phyloP scores from a whole-genome alignment of 2,329 filamentous ascomycete species.

The Penicillium sp. region DNA sequence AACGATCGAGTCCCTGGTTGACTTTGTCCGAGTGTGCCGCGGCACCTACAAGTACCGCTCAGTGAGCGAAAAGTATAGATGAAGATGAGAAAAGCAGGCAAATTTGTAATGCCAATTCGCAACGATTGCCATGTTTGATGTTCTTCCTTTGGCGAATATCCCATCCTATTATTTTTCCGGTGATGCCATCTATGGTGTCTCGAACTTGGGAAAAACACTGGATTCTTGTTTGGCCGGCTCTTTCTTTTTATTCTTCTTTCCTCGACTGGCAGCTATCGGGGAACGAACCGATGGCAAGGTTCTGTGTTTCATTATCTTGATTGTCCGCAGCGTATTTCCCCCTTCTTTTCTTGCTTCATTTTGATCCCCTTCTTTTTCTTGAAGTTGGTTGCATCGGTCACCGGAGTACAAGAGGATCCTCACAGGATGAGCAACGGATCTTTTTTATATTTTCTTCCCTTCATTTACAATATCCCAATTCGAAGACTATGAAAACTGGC shows the following conservation, averaged over 20 bases:
- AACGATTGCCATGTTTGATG: not conserved
- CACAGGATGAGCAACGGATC: slow-evolving; percentile 18
- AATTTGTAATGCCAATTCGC: not conserved
- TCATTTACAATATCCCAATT: not conserved
- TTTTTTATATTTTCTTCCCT: slow-evolving; percentile 8
- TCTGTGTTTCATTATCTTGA: slow-evolving; percentile 28
- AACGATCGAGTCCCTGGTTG: slow-evolving; percentile 15
- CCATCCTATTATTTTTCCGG: not conserved
- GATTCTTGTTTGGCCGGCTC: not conserved
- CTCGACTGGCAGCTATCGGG: not conserved
- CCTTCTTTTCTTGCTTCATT: slow-evolving; percentile 8
- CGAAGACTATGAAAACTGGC: not conserved
- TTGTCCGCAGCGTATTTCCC: slow-evolving; percentile 19
- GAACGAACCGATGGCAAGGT: slow-evolving; percentile 19
- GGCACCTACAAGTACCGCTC: slow-evolving; percentile 17
- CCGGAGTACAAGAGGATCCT: slow-evolving; percentile 28
- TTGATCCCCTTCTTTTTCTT: slow-evolving; percentile 8
- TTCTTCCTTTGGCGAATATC: not conserved
- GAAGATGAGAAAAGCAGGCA: not conserved
- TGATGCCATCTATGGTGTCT: not conserved
- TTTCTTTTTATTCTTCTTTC: slow-evolving; percentile 7
- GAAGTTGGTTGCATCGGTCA: slow-evolving; percentile 25
- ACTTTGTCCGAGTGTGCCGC: slow-evolving; percentile 17
- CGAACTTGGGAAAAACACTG: too few relatives aligned
- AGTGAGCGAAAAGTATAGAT: slow-evolving; percentile 8